phyloP scores from a whole-genome alignment of 78 protist genomes.

The Cavenderia fasciculata region DNA sequence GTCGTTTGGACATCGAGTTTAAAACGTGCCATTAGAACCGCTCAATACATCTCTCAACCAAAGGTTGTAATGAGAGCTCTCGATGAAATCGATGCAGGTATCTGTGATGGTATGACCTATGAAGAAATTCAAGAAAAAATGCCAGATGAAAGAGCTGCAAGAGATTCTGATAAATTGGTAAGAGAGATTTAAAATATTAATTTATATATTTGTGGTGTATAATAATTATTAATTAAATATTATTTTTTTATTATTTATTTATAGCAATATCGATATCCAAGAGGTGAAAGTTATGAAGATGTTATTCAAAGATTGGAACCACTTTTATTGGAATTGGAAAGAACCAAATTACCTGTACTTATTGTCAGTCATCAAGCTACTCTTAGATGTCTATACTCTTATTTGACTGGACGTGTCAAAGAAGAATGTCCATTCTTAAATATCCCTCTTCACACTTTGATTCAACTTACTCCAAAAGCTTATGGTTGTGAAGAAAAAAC shows the following conservation, averaged over 20 bases:
- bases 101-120: conserved; percentile 96
- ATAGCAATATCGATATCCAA: conserved; percentile 90
- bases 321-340: conserved; percentile 90
- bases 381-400: conserved; percentile 86
- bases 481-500: conserved; percentile 81
- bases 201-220: no score
- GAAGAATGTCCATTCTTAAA: conserved; percentile 83
- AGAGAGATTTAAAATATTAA: neutral
- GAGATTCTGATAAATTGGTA: conserved; percentile 87
- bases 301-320: conserved; percentile 93
- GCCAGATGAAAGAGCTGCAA: conserved; percentile 85
- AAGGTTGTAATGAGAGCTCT: conserved; percentile 82
- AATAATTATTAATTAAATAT: no score
- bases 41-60: conserved; percentile 80
- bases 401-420: conserved; percentile 80
- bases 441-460: conserved; percentile 88
- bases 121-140: conserved; percentile 84
- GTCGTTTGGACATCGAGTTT: conserved; percentile 87
- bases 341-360: conserved; percentile 77
- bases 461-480: conserved; percentile 85
- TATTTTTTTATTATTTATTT: neutral
- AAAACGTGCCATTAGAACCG: conserved; percentile 76
- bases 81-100: conserved; percentile 96
- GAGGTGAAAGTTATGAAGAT: conserved; percentile 95
- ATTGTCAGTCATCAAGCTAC: conserved; percentile 95